Evolutionary conservation across 2,329 filamentous ascomycete species (phyloP).

Genomic region (Trichophyton schoenleinii): DNA sequence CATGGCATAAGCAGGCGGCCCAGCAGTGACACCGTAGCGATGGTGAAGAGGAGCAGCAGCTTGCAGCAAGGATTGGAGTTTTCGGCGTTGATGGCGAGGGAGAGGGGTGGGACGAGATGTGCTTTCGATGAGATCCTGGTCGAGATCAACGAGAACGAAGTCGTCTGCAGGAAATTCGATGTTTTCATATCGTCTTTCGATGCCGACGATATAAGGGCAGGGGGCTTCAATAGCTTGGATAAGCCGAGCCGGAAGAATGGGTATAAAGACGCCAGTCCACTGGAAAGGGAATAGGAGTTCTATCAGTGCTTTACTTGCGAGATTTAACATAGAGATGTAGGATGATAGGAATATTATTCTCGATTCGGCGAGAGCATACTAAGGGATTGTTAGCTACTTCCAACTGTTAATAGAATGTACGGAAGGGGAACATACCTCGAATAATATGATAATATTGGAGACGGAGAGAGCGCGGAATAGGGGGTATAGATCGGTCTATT

Average conservation of each 20-base stretch:
- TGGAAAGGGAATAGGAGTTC: conserved; percentile 80
- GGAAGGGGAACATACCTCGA: conserved; percentile 44
- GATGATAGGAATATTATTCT: conserved; percentile 93
- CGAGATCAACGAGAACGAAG: conserved; percentile 87
- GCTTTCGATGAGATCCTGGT: conserved; percentile 79
- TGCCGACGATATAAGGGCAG: conserved; percentile 92
- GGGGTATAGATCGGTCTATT: conserved; percentile 69
- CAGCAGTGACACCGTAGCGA: conserved; percentile 72
- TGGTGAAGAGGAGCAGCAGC: conserved; percentile 84
- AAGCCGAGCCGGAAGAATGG: conserved; percentile 73
- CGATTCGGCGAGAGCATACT: conserved; percentile 78
- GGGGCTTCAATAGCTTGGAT: conserved; percentile 86
- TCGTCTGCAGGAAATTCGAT: conserved; percentile 72
- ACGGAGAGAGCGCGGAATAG: conserved; percentile 82
- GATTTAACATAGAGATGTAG: conserved; percentile 89
- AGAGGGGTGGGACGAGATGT: conserved; percentile 64
- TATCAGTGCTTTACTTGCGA: conserved; percentile 76
- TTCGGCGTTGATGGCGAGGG: conserved; percentile 78
- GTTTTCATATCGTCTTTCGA: conserved; percentile 68
- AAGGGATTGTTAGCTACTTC: not conserved
- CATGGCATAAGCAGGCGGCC: conserved; percentile 81
- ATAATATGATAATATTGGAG: conserved; percentile 80
- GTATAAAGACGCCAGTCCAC: conserved; percentile 91
- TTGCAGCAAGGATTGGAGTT: conserved; percentile 77
- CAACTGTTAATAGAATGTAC: not conserved